Evolutionary conservation across 768 basidiomycete species (phyloP).

Genomic region (Tricholoma furcatifolium): DNA sequence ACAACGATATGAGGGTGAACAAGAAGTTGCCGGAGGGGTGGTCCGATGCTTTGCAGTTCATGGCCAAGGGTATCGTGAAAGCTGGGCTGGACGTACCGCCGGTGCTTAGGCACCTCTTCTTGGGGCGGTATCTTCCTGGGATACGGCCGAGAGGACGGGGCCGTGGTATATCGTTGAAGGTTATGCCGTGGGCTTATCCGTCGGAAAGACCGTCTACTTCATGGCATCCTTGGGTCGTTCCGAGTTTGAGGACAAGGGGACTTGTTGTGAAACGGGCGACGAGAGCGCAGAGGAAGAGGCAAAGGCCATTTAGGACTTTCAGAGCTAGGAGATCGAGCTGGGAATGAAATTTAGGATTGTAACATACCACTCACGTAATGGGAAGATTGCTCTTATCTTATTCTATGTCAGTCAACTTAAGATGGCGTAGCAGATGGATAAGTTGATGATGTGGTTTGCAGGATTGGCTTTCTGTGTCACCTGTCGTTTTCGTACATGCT

Average conservation of each 20-base stretch:
- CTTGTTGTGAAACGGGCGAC: background rate
- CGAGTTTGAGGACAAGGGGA: slow-evolving; percentile 12
- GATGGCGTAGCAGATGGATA: no score
- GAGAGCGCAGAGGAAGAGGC: background rate
- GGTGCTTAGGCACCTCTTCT: slow-evolving; percentile 18
- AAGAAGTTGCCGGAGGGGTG: slow-evolving; percentile 8
- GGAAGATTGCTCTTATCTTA: no score
- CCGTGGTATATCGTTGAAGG: slow-evolving; percentile 3
- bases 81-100: slow-evolving; percentile 18
- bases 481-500: no score
- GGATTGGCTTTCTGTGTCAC: no score
- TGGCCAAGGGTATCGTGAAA: slow-evolving; percentile 16
- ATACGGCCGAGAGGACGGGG: slow-evolving; percentile 1
- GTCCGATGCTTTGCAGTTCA: slow-evolving; percentile 13
- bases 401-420: no score
- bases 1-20: background rate
- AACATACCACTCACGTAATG: no score
- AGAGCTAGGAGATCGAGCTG: background rate
- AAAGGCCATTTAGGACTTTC: background rate
- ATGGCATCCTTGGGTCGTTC: slow-evolving; percentile 14
- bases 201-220: background rate
- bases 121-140: slow-evolving; percentile 17
- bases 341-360: no score
- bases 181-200: slow-evolving; percentile 14
- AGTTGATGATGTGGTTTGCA: no score